Base-by-base conservation (phyloP, 2,329 filamentous ascomycete genomes). In the Geosmithia flava region DNA sequence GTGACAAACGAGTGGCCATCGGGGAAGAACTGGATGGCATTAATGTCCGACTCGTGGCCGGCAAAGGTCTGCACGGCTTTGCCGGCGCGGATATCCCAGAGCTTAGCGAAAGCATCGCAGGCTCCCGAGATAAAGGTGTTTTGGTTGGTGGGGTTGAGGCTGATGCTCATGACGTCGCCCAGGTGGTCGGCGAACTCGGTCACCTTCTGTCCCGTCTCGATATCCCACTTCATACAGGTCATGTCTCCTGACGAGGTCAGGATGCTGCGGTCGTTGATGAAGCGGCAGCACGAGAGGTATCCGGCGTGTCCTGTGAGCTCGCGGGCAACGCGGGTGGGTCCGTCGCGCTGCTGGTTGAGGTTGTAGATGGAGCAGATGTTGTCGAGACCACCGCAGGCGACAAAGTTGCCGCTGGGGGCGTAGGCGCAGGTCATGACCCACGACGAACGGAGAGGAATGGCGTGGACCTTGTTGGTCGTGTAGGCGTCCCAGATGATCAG, bases 391-490 rank as follows among this genome's bases (percentile, higher is more conserved):
- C 93, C 93, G 65, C 93, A 98, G 49, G 93, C 93, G 50, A 98
- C 93, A 65, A 91, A 98, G 73, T 98, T 98, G 49, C 93, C 93
- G 63, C 89, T 95, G 13, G 93, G 93, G 52, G 93, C 91, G 67
- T 98, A 98, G 62, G 93, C 93, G 78, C 93, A 98, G 55, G 93
- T 98, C 93, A 98, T 98, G 69, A 98, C 93, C 93, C 93, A 98
- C 15, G 93, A 98, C 15, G 93, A 97, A 54, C 93, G 83, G 50
- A 98, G 77, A 33, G 93, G 93, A 59, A 98, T 97, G 66, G 93
- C 93, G 69, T 98, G 93, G 53, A 98, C 93, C 69, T 98, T 98
- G 77, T 98, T 97, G 53, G 93, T 97, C 55, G 91, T 97, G 73
- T 98, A 98, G 51, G 93, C 93, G 67, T 98, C 93, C 93, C 93